Evolutionary conservation across 345 rosid genomes (phyloP).

Genomic region (Hibiscus tridactylites): DNA sequence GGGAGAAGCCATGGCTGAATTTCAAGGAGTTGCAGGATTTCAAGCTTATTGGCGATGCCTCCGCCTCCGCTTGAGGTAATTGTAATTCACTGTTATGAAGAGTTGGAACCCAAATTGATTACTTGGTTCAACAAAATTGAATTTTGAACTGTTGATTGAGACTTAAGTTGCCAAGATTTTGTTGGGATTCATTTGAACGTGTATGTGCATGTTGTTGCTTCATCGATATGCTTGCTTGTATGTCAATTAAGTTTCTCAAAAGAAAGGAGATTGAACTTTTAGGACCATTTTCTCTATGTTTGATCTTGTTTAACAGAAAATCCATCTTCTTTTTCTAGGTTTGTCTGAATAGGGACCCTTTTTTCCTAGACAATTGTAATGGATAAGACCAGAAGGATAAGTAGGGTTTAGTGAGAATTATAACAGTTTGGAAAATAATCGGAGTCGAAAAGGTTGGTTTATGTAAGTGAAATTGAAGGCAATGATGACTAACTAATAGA

Average conservation of each 20-base stretch:
- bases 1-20: conserved; percentile 83
- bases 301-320: background rate
- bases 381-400: background rate
- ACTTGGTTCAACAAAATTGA: background rate
- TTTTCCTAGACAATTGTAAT: background rate
- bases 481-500: background rate
- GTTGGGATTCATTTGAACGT: background rate
- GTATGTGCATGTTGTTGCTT: background rate
- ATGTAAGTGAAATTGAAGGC: background rate
- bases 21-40: conserved; percentile 74
- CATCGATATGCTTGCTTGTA: background rate
- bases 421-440: background rate
- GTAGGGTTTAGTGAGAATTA: background rate
- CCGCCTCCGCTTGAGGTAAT: conserved; percentile 11
- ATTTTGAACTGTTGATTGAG: background rate
- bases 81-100: no score
- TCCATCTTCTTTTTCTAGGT: background rate
- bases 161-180: background rate
- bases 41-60: conserved; percentile 42
- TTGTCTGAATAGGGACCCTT: background rate
- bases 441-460: background rate
- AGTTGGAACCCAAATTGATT: background rate
- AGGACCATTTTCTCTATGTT: background rate
- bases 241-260: background rate
- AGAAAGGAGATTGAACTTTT: background rate